These are phyloP conservation scores for Globisporangium radiosum DNA, from an alignment of 352 stramenopile species.

Conservation along the genomic window DNA sequence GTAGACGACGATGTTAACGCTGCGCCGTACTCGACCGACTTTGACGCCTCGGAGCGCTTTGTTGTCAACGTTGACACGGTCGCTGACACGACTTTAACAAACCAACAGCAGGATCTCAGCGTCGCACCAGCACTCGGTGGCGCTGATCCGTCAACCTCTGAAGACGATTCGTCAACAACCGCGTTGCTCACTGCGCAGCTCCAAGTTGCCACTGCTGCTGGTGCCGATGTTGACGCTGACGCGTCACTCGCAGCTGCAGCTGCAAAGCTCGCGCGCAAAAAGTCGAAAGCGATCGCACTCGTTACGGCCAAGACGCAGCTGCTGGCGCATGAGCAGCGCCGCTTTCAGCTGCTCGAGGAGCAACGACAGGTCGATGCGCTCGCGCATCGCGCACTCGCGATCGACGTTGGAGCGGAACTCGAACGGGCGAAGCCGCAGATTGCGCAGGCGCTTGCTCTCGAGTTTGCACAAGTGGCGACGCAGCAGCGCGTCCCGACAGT, in stretches of 20 bases:
- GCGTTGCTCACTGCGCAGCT: slow-evolving; percentile 25
- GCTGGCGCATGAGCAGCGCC: slow-evolving; percentile 21
- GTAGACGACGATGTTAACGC: not conserved
- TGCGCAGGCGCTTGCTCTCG: slow-evolving; percentile 16
- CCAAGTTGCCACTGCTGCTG: slow-evolving; percentile 11
- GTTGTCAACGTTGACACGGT: no score
- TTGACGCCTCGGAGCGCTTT: no score
- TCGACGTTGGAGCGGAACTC: slow-evolving; percentile 28
- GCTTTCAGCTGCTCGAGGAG: slow-evolving; percentile 33
- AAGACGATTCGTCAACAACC: slow-evolving; percentile 46
- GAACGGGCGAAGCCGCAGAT: slow-evolving; percentile 22
- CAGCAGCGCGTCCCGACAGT: slow-evolving; percentile 21
- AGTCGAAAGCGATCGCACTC: slow-evolving; percentile 30
- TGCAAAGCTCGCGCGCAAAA: slow-evolving; percentile 36
- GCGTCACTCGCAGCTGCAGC: slow-evolving; percentile 6
- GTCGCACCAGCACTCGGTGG: no score
- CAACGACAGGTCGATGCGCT: slow-evolving; percentile 31
- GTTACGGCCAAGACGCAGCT: slow-evolving; percentile 29
- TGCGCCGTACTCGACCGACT: no score
- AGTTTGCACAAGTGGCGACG: slow-evolving; percentile 19
- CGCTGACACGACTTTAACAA: no score
- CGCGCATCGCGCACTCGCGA: slow-evolving; percentile 26
- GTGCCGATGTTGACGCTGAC: no score
- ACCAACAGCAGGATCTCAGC: no score
- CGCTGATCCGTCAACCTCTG: slow-evolving; percentile 16